Evolutionary conservation across 1,284 basidiomycete genomes (phyloP).

Genomic region (Pascua sp.): DNA sequence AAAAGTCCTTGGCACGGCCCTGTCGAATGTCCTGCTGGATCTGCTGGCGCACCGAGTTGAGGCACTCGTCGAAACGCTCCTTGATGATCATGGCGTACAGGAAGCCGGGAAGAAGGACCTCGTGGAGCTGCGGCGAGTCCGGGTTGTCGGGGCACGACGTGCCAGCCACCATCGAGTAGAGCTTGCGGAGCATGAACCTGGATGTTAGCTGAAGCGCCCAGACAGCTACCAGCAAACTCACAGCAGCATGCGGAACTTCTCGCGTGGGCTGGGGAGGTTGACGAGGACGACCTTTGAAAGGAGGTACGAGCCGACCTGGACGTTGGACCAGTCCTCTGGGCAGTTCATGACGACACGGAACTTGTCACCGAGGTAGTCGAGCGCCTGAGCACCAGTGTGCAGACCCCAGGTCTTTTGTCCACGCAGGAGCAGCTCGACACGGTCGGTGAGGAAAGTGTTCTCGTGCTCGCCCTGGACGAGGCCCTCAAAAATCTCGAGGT

Average conservation of each 20-base stretch:
- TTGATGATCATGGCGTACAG: slow-evolving; percentile 98
- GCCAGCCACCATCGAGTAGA: slow-evolving; percentile 87
- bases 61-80: slow-evolving; percentile 88
- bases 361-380: slow-evolving; percentile 96
- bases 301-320: slow-evolving; percentile 76
- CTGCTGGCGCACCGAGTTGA: slow-evolving; percentile 70
- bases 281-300: slow-evolving; percentile 85
- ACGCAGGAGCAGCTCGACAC: slow-evolving; percentile 94
- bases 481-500: slow-evolving; percentile 97
- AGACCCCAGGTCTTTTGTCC: slow-evolving; percentile 92
- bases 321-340: slow-evolving; percentile 91
- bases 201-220: too few species aligned
- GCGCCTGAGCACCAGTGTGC: slow-evolving; percentile 85
- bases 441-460: slow-evolving; percentile 96
- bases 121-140: slow-evolving; percentile 98
- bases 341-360: slow-evolving; percentile 88
- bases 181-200: slow-evolving; percentile 89
- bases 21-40: slow-evolving; percentile 72
- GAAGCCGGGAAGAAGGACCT: slow-evolving; percentile 89
- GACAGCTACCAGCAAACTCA: too few species aligned
- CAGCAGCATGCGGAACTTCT: slow-evolving; percentile 97
- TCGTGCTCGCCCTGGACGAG: slow-evolving; percentile 95
- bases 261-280: slow-evolving; percentile 81
- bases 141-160: slow-evolving; percentile 94
- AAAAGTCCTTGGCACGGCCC: slow-evolving; percentile 73